These are phyloP conservation scores for Neurospora discreta DNA, from an alignment of 495 filamentous ascomycete species.

Conservation along the genomic window DNA sequence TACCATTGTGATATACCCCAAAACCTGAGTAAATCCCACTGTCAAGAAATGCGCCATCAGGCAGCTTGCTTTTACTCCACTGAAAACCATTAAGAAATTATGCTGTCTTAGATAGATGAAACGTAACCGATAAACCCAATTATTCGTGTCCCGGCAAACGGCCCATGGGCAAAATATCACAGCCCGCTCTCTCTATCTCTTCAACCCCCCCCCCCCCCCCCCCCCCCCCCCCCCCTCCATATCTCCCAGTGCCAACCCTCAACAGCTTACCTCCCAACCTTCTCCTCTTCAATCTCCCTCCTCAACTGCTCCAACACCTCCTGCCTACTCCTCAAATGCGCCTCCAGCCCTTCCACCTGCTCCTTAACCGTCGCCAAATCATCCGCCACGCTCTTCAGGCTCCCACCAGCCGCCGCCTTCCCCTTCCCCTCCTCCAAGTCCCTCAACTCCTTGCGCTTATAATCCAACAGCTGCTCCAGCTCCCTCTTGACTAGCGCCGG, in stretches of 20 bases:
- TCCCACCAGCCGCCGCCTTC: conserved; percentile 50
- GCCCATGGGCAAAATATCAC: not conserved
- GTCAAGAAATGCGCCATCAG: not conserved
- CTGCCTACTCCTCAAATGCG: conserved; percentile 48
- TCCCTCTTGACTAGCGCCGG: conserved; percentile 87
- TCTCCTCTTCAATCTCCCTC: conserved; percentile 56
- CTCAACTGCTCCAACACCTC: conserved; percentile 47
- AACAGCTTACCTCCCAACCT: conserved; percentile 25
- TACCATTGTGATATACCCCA: too few species aligned
- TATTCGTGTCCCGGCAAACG: not conserved
- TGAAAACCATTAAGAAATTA: not conserved
- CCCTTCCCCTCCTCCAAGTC: conserved; percentile 67
- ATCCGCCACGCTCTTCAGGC: conserved; percentile 48
- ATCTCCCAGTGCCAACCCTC: not conserved
- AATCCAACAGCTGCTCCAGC: conserved; percentile 78
- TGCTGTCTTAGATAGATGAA: not conserved
- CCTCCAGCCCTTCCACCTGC: conserved; percentile 61
- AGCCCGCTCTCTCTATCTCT: not conserved
- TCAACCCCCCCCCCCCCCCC: too few species aligned
- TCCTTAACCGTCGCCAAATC: conserved; percentile 66
- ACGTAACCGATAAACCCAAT: not conserved
- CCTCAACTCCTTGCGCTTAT: conserved; percentile 55
- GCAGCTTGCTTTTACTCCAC: not conserved
- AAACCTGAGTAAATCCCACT: too few species aligned
- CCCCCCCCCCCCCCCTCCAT: too few species aligned